Base-by-base conservation (phyloP, 768 basidiomycete species). In the Podaxis mareebaensis region DNA sequence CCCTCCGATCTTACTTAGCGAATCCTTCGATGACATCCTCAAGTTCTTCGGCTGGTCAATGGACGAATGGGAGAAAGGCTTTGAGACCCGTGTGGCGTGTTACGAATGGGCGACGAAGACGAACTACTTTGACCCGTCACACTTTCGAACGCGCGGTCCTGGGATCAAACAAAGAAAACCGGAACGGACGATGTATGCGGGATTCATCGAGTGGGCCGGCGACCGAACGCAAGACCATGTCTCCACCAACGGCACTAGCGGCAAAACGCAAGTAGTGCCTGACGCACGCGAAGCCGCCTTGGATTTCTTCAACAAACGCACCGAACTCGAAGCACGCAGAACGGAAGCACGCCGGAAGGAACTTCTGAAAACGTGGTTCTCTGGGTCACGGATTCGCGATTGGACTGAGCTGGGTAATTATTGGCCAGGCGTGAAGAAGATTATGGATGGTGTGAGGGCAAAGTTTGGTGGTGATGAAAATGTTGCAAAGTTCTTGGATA, bases 81-180 rank as follows among this genome's bases (percentile, higher is more conserved):
- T 92, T 65, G 58, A 72, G 12, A 85, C 85, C 0, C 79, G 83
- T 58, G 73, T 71, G 2, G 82, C 84, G 15, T 72, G 82, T 3
- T 90, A 90, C 68, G 70, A 82, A 58, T 92, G 91, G 83, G 79
- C 83, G 1, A 74, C 77, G 2, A 75, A 79, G 4, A 84, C 83
- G 10, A 78, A 78, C n/a, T 82, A 83, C 61, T 89, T 88, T 67
- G 73, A 82, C 60, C 77, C 82, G 2, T 68, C 65, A 13, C 67
- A 71, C 15, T 78, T 87, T 57, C 70, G 58, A 60, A 72, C 67
- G 42, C 71, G 52, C 48, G 79, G 79, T 60, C 67, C 69, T 11
- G 78, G 77, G 13, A 74, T 77, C 54, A 73, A 68, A 66, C 85
- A 84, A 66, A 79, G 78, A 55, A 79, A 77, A 63, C 69, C 70